Conservation (phyloP, 768 basidiomycete species). For the Pleurotus cornucopiae region DNA sequence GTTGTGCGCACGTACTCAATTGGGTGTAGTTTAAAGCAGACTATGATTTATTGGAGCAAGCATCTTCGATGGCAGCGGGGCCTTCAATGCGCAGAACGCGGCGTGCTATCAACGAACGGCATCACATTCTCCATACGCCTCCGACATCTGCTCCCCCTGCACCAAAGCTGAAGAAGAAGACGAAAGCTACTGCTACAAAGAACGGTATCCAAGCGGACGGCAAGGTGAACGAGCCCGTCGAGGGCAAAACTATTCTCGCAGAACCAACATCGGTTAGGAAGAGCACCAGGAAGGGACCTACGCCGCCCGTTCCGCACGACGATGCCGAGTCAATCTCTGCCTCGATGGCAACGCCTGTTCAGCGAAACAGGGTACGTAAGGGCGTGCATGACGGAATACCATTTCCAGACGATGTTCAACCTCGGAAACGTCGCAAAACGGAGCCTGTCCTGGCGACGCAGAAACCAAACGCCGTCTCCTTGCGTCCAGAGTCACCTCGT, state of each 20-base stretch:
- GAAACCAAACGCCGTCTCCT: background rate
- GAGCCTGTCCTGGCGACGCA: background rate
- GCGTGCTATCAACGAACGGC: conserved; percentile 50
- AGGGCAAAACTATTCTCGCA: no score
- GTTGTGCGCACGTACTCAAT: conserved; percentile 8
- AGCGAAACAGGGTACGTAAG: background rate
- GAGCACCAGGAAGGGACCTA: background rate
- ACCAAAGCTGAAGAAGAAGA: conserved; percentile 15
- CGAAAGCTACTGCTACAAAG: conserved; percentile 9
- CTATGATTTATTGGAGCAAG: conserved; percentile 57
- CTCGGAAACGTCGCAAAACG: conserved; percentile 23
- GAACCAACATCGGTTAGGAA: no score
- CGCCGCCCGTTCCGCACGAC: conserved; percentile 4
- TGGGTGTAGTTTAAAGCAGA: conserved; percentile 52
- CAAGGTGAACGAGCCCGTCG: no score
- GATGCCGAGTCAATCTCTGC: background rate
- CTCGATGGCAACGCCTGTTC: background rate
- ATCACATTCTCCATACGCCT: conserved; percentile 36
- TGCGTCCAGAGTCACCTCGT: no score
- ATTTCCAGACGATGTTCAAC: conserved; percentile 4
- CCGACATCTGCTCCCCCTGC: no score
- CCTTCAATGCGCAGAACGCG: conserved; percentile 59
- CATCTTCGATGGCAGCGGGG: conserved; percentile 25
- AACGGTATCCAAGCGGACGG: background rate
- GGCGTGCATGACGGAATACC: conserved; percentile 3